A percentile compares a stretch with the other conserved stretches of the same genome.
phyloP scores from a whole-genome alignment of 768 basidiomycete genomes.

The Macrolepiota albuminosa region DNA sequence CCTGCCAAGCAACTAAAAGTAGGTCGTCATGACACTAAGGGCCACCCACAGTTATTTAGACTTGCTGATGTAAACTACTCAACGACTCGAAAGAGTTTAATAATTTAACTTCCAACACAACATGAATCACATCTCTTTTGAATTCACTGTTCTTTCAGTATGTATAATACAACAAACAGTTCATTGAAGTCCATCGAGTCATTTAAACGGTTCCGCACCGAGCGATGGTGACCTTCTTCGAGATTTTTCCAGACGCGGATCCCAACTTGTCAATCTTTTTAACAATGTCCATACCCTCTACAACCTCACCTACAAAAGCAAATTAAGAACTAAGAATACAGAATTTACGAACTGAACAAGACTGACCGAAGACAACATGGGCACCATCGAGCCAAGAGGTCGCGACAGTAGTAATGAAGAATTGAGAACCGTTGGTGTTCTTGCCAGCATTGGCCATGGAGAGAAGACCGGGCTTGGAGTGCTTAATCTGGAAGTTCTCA shows the following conservation, averaged over 20 bases:
- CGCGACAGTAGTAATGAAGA: conserved; percentile 84
- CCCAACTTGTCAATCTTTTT: conserved; percentile 39
- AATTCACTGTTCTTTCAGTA: conserved; percentile 1
- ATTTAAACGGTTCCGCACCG: conserved; percentile 45
- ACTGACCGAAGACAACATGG: conserved; percentile 82
- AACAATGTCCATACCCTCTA: conserved; percentile 57
- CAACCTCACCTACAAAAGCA: conserved; percentile 48
- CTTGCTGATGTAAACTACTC: not conserved
- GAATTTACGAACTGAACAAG: not conserved
- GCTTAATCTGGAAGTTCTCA: conserved; percentile 80
- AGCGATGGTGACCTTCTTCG: conserved; percentile 45
- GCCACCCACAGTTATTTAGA: not conserved
- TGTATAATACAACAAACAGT: conserved; percentile 12
- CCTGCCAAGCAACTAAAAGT: not conserved
- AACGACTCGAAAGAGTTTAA: not conserved
- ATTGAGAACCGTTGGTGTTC: conserved; percentile 84
- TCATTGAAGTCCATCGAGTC: not conserved
- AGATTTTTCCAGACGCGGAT: conserved; percentile 33
- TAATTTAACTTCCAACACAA: not conserved
- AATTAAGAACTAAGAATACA: not conserved
- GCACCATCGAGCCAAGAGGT: conserved; percentile 79
- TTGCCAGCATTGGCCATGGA: conserved; percentile 80
- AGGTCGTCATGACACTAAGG: not conserved
- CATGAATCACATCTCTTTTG: not conserved
- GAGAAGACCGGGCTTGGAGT: conserved; percentile 62